Evolutionary conservation across 2,329 filamentous ascomycete species (phyloP).

Genomic region (Xylariaceae sp.): DNA sequence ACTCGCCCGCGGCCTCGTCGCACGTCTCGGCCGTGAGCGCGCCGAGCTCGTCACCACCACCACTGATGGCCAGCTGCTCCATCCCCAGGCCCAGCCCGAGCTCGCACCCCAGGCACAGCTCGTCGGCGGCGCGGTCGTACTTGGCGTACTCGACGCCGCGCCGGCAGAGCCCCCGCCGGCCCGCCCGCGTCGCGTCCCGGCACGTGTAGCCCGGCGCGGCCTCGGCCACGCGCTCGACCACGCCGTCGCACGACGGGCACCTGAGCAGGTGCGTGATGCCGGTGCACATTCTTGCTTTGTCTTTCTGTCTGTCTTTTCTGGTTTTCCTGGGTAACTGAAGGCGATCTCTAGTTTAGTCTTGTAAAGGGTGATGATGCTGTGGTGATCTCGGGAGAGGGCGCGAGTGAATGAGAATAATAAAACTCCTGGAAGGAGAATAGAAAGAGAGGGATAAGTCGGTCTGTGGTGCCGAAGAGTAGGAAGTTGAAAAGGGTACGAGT

Average conservation of each 20-base stretch:
- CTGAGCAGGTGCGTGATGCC: slow-evolving; percentile 7
- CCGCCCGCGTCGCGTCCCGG: slow-evolving; percentile 4
- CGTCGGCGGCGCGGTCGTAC: slow-evolving; percentile 8
- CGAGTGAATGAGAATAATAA: too few relatives aligned
- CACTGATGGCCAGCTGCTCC: too few relatives aligned
- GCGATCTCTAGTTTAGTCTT: too few relatives aligned
- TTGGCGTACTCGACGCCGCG: slow-evolving; percentile 11
- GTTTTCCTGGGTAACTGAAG: too few relatives aligned
- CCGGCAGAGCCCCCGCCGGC: slow-evolving; percentile 11
- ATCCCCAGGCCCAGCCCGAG: too few relatives aligned
- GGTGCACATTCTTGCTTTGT: slow-evolving; percentile 16
- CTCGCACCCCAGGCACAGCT: slow-evolving; percentile 17
- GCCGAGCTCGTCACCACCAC: slow-evolving; percentile 3
- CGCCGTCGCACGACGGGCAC: slow-evolving; percentile 11
- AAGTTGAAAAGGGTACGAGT: too few relatives aligned
- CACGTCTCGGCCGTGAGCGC: slow-evolving; percentile 8
- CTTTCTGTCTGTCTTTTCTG: too few relatives aligned
- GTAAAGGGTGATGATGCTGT: too few relatives aligned
- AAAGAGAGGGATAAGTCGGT: too few relatives aligned
- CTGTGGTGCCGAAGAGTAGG: too few relatives aligned
- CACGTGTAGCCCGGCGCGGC: slow-evolving; percentile 14
- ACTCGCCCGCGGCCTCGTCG: slow-evolving; percentile 5
- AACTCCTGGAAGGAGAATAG: too few relatives aligned
- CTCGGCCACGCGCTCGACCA: slow-evolving; percentile 6
- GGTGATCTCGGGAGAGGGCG: too few relatives aligned